Conservation (phyloP, 495 filamentous ascomycete species). For the Hypoxylon cercidicola region DNA sequence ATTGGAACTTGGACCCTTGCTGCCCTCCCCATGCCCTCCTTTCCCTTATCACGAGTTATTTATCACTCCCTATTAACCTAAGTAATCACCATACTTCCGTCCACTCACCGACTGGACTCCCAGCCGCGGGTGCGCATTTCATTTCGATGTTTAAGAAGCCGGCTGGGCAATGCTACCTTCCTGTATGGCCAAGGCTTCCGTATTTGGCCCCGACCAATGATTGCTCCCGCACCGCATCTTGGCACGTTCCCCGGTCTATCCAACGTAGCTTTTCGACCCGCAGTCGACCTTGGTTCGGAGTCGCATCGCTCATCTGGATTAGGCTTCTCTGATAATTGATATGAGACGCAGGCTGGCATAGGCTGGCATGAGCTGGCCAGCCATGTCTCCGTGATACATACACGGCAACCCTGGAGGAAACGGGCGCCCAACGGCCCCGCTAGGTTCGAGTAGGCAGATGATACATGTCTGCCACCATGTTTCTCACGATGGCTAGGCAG, state of each 20-base stretch:
- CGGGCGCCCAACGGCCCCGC: constrained; percentile 12
- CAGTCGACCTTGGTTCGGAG: constrained; percentile 16
- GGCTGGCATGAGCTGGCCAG: constrained; percentile 11
- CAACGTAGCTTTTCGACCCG: constrained; percentile 26
- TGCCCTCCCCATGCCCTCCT: constrained; percentile 20
- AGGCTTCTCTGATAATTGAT: constrained; percentile 21
- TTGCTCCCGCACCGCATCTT: not conserved
- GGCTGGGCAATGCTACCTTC: constrained; percentile 41
- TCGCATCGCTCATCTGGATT: constrained; percentile 19
- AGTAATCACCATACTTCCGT: constrained; percentile 11
- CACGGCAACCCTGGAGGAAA: constrained; percentile 12
- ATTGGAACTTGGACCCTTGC: constrained; percentile 33
- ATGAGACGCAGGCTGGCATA: constrained; percentile 3
- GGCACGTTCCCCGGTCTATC: constrained; percentile 19
- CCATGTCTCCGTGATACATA: constrained; percentile 13
- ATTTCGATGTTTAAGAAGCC: constrained; percentile 29
- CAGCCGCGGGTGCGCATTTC: constrained; percentile 7
- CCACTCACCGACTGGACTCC: constrained; percentile 11
- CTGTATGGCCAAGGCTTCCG: constrained; percentile 36
- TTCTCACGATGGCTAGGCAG: constrained; percentile 19
- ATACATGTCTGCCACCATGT: constrained; percentile 9
- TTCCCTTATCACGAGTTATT: constrained; percentile 33
- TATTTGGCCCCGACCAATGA: constrained; percentile 23
- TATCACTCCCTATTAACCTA: constrained; percentile 12
- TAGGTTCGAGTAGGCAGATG: constrained; percentile 36